Evolutionary conservation across 2,329 filamentous ascomycete genomes (phyloP), one percentile per base, ranked within the genome.

Genomic region (Colletotrichum orbiculare): DNA sequence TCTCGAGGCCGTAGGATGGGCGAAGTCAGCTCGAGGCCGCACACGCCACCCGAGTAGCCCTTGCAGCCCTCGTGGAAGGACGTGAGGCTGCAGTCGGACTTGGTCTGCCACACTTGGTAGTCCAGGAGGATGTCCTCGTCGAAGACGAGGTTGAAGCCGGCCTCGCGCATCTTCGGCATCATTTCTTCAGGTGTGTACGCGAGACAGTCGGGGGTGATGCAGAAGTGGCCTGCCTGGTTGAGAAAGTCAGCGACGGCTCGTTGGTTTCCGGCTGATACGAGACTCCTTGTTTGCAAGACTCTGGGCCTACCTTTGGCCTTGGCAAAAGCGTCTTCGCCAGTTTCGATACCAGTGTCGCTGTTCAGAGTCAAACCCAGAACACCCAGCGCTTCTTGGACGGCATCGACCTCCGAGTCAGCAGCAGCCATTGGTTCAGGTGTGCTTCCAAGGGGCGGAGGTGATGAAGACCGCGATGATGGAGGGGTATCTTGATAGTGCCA

Each of bases 71-170:
- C 11, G 33, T 35, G 13, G 41, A 46, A 57, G 39, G 38, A 15
- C 0, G 41, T 45, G 13, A 67, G 38, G 41, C 61, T 65, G 9
- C 8, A 9, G 25, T 67, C 65, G 8, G 15, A 17, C 9, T 60
- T 33, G 6, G 61, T 6, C 33, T 45, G 35, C 65, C 65, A 67
- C 34, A 38, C 33, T 43, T 67, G 65, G 37, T 34, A 48, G n/a
- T 2, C 34, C 13, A 1, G 25, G 43, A 48, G 10, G 34, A 60
- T 5, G 0, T 13, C 17, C 8, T 47, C 25, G 8, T 33, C 1
- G 1, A 60, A 15, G 15, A 45, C n/a, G 8, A 65, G 6, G 3
- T 25, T 42, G 13, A 9, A 15, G 6, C 54, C 60, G 7, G 25
- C 10, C 4, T 9, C 11, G 3, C 37, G 7, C 17, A 6, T n/a